Evolutionary conservation across 345 rosid species (phyloP), one percentile per base, ranked within the genome.

Genomic region (Citrus cavaleriei): DNA sequence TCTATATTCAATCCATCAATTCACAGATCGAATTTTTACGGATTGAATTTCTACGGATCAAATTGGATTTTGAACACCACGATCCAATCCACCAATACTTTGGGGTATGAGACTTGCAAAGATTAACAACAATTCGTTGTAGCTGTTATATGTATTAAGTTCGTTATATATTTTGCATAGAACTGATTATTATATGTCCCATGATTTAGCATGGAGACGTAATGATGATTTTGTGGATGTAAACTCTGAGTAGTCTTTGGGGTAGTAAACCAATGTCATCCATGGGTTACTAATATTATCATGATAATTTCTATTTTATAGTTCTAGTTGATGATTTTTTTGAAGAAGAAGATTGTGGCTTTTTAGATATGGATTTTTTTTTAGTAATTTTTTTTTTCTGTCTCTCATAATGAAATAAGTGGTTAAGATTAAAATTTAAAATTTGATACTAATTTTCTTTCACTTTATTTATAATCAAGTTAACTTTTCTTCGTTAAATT

Each of bases 1-100:
- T 32, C 0, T 5, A 32, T 4, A 32, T 32, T 0, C 0, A 32
- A 32, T 32, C 5, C 0, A 32, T 32, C 5, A 32, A 32, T 32
- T 0, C 0, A 32, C 0, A 4, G 0, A 32, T 32, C 5, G 0
- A 32, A 32, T 32, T 32, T 32, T 32, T 32, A 32, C 34, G 0
- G 0, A 32, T 32, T 32, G 4, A 32, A 32, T 32, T 32, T 32
- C 0, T 4, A 32, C 34, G 0, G 0, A 32, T 32, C 34, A 32
- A 0, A 32, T 32, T 32, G 0, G 0, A 32, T 32, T 32, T 32
- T 32, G 0, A 32, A 32, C 34, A 32, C 34, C 0, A 0, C 34
- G 4, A 32, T 32, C 4, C 34, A 32, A 32, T 32, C 34, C 5
- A 4, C 34, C 34, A 32, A 32, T 32, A 32, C 34, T 32, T 32